Percentiles rank a stretch among this genome's conserved stretches.
phyloP scores from a whole-genome alignment of 176 grass and related monocot species.

The Leersia perrieri region DNA sequence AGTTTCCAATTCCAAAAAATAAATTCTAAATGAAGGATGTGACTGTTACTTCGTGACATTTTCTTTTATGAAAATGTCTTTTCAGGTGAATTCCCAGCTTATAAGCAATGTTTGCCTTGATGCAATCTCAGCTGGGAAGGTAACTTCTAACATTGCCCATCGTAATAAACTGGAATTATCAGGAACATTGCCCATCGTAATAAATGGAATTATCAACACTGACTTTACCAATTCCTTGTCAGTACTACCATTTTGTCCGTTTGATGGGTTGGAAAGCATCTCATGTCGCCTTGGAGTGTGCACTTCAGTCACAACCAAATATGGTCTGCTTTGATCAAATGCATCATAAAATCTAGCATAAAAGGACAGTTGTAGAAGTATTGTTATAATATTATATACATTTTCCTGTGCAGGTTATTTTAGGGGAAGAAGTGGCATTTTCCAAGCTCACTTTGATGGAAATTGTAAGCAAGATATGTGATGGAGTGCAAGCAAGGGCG shows the following conservation, averaged over 20 bases:
- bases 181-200: not conserved
- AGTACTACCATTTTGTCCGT: conserved; percentile 81
- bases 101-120: conserved; percentile 72
- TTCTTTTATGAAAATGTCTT: not conserved
- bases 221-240: not conserved
- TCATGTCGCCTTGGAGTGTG: conserved; percentile 74
- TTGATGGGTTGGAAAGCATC: conserved; percentile 73
- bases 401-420: conserved; percentile 44
- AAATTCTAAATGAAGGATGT: not conserved
- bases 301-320: conserved; percentile 79
- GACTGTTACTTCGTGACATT: not conserved
- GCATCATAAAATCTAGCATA: not conserved
- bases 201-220: not conserved
- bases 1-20: not conserved
- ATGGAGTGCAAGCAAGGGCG: conserved; percentile 71
- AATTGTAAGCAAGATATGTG: conserved; percentile 67
- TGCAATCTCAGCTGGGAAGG: conserved; percentile 77
- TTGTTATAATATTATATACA: not conserved
- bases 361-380: not conserved
- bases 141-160: not conserved
- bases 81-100: conserved; percentile 81
- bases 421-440: conserved; percentile 70
- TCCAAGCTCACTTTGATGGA: conserved; percentile 74
- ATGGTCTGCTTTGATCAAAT: conserved; percentile 49
- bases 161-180: not conserved